Base-by-base conservation (phyloP, 148 eudicot species). In the Amaranthus cruentus region DNA sequence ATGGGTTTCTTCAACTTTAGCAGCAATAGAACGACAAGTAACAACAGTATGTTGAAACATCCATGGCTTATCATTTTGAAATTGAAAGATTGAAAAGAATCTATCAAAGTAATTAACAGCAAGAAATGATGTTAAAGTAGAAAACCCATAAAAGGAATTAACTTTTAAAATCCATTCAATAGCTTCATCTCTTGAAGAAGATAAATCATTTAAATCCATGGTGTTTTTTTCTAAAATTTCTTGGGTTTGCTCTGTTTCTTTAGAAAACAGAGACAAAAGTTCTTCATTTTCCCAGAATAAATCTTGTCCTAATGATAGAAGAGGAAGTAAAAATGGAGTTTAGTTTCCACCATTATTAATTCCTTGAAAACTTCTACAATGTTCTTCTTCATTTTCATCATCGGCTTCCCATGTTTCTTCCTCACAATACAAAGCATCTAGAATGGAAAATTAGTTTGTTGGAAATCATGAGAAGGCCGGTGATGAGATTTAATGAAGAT, bases 341-440 rank as follows among this genome's bases (percentile, higher is more conserved):
- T 28, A 21, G 75, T 60, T 65, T 21, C 50, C 68, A 51, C 2
- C n/a, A 12, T 52, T 44, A 15, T 47, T 62, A 38, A 28, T 28
- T 28, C 38, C 38, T 28, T 28, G 38, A 28, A 68, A 47, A 12
- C 49, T 71, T 2, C 44, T 72, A 4, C 21, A 8, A 62, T 13
- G 49, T n/a, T 7, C 75, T 73, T 55, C 68, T 46, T 60, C 57
- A 48, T 48, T 56, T 13, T 72, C 74, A 1, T 76, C 77, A 64
- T 76, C 80, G 8, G 55, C 73, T 18, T 79, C 86, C 81, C 80
- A 83, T 57, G 80, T 79, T 42, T 84, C 87, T 81, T 93, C 98
- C 56, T 85, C 89, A 21, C 93, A 91, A 73, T 82, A 88, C 6
- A 93, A 90, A 69, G 85, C 85, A 67, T 93, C 98, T 12, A 85